Conservation (phyloP, 2,329 filamentous ascomycete genomes). For the Furcasterigmium furcatum region DNA sequence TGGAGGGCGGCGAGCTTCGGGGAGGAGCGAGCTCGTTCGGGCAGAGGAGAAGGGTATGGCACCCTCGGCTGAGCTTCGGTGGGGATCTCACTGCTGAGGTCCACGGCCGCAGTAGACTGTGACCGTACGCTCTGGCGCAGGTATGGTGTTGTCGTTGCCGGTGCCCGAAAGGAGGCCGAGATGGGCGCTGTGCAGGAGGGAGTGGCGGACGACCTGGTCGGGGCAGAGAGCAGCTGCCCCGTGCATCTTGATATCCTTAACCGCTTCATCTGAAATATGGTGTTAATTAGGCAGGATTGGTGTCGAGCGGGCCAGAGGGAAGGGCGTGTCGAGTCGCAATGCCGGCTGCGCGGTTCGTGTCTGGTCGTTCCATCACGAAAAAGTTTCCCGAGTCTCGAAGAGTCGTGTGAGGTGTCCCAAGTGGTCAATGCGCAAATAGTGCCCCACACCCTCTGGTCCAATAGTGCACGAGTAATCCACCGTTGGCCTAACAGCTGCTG, state of each 20-base stretch:
- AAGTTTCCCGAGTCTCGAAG: slow-evolving; percentile 29
- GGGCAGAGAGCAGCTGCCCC: slow-evolving; percentile 35
- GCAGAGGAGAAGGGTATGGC: slow-evolving; percentile 67
- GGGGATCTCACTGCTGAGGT: slow-evolving; percentile 15
- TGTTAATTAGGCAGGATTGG: slow-evolving; percentile 1
- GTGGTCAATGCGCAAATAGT: not conserved
- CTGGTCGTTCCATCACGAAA: slow-evolving; percentile 18
- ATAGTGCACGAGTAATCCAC: too few species aligned
- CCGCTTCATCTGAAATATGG: slow-evolving; percentile 33
- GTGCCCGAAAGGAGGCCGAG: slow-evolving; percentile 8
- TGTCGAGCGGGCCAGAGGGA: slow-evolving; percentile 6
- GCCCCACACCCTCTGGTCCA: too few species aligned
- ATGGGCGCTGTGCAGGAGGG: slow-evolving; percentile 10
- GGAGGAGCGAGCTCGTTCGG: slow-evolving; percentile 64
- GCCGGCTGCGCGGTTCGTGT: slow-evolving; percentile 29
- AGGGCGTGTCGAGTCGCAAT: slow-evolving; percentile 26
- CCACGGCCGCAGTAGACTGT: slow-evolving; percentile 27
- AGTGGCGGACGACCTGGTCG: slow-evolving; percentile 11
- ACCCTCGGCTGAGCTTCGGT: slow-evolving; percentile 16
- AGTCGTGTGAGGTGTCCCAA: slow-evolving; percentile 25
- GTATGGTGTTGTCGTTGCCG: not conserved
- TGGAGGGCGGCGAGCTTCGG: slow-evolving; percentile 92
- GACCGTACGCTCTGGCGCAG: slow-evolving; percentile 14
- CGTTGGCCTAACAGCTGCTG: too few species aligned
- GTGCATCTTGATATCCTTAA: slow-evolving; percentile 37